These are phyloP conservation scores for Tothia fuscella DNA, from an alignment of 2,329 filamentous ascomycete genomes.

Conservation along the genomic window DNA sequence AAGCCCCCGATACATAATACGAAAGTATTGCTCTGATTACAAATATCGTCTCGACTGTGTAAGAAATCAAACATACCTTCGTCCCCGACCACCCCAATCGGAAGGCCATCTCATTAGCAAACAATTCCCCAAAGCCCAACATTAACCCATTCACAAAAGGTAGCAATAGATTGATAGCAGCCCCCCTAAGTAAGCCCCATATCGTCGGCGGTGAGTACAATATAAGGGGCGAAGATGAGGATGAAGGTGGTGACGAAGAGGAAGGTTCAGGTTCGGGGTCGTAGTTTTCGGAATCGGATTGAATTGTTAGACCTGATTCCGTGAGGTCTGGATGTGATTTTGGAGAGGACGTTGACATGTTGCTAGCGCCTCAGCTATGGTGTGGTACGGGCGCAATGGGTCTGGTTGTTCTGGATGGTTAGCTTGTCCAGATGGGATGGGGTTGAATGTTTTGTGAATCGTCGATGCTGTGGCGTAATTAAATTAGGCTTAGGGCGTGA, in stretches of 20 bases:
- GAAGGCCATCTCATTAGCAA: conserved; percentile 92
- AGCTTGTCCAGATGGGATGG: too few species aligned
- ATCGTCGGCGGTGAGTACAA: conserved; percentile 82
- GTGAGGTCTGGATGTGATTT: conserved; percentile 38
- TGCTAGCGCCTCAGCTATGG: not conserved
- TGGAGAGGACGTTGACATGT: not conserved
- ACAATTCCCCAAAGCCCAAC: conserved; percentile 92
- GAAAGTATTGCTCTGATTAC: conserved; percentile 2
- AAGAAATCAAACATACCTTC: conserved; percentile 51
- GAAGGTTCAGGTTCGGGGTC: conserved; percentile 49
- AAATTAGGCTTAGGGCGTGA: too few species aligned
- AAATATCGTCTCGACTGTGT: not conserved
- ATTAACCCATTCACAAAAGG: conserved; percentile 98
- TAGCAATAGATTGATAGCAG: conserved; percentile 88
- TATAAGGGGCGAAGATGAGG: conserved; percentile 52
- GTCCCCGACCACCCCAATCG: conserved; percentile 87
- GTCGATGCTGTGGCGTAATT: too few species aligned
- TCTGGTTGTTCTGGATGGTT: too few species aligned
- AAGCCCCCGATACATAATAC: not conserved
- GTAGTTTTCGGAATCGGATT: conserved; percentile 76
- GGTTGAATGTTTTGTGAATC: too few species aligned
- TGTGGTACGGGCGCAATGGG: not conserved
- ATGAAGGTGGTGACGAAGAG: conserved; percentile 41
- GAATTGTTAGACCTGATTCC: conserved; percentile 65
- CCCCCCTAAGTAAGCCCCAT: conserved; percentile 74